Base-by-base conservation (phyloP, 345 rosid genomes). In the Hypericum androsaemum region DNA sequence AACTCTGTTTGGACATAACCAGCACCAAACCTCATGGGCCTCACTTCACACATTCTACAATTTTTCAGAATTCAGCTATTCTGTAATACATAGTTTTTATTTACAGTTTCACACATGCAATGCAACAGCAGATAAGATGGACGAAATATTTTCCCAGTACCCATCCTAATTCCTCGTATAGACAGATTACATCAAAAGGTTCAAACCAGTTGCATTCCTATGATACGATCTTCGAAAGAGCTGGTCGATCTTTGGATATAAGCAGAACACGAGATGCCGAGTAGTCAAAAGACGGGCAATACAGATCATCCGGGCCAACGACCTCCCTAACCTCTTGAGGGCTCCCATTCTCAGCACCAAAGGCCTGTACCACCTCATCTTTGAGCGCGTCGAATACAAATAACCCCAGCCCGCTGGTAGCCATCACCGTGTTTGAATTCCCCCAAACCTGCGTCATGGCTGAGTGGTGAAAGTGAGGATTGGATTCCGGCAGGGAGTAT, bases 361-460 rank as follows among this genome's bases (percentile, higher is more conserved):
- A 61, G 46, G 77, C 65, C 56, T 65, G 76, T 55, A 67, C 36
- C 0, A 8, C 64, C 0, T 88, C 94, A 13, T 88, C 87, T 57
- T 69, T 80, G 17, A 61, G 39, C 7, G 87, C 73, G 65, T 86
- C 84, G 51, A 83, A 94, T 42, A 74, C 83, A 35, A 78, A 88
- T 17, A 94, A 74, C 13, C 99, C 97, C 44, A 64, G 67, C 52
- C 85, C 87, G 51, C 76, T 75, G 53, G 79, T 77, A 56, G 84
- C 95, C 95, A 94, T 88, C 66, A 83, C 89, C 39, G 71, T 66
- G 66, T 71, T 81, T 0, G 97, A 80, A 63, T 82, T 94, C 37
- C 99, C 99, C 99, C 99, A 94, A 5, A 88, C 97, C 75, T 94
- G 95, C 8, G 95, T 76, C 61, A 94, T 83, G 22, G 87, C 95